These are phyloP conservation scores for Pythium biforme DNA, from an alignment of 352 stramenopile genomes.

Conservation along the genomic window DNA sequence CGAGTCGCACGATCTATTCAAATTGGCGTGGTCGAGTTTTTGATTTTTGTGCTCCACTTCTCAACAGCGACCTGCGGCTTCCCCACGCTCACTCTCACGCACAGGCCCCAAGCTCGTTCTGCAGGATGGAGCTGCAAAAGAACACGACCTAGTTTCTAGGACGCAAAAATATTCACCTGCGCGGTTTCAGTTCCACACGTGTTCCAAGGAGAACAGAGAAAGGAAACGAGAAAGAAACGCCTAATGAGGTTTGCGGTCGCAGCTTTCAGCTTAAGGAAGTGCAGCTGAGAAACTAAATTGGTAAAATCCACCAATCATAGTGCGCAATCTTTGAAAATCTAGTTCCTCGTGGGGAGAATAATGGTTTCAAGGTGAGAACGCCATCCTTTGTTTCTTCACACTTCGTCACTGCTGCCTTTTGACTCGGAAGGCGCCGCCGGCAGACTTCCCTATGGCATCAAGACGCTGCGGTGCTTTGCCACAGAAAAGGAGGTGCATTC, in stretches of 20 bases:
- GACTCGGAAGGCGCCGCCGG: too few species aligned
- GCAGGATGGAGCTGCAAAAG: slow-evolving; percentile 3
- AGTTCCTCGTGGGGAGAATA: slow-evolving; percentile 2
- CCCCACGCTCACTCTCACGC: neutral
- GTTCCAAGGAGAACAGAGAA: neutral
- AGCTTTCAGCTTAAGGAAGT: neutral
- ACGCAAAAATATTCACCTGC: slow-evolving; percentile 18
- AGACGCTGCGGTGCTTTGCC: neutral
- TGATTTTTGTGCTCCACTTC: slow-evolving; percentile 16
- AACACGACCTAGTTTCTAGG: slow-evolving; percentile 3
- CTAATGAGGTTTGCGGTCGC: neutral
- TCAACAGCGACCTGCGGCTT: slow-evolving; percentile 1
- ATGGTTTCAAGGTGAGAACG: slow-evolving; percentile 1
- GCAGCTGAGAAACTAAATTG: neutral
- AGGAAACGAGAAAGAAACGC: slow-evolving; percentile 4
- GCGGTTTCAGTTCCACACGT: slow-evolving; percentile 3
- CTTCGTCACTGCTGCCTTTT: neutral
- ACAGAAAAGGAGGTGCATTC: neutral
- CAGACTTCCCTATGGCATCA: neutral
- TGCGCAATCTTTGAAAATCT: neutral
- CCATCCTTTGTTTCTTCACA: slow-evolving; percentile 1
- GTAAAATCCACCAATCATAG: slow-evolving; percentile 1
- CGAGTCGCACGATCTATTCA: slow-evolving; percentile 7
- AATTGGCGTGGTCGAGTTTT: neutral
- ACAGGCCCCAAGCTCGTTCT: slow-evolving; percentile 7